Evolutionary conservation across 1,139 yeast genomes (phyloP), one percentile per base, ranked within the genome.

Genomic region (Schwanniomyces etchellsii): DNA sequence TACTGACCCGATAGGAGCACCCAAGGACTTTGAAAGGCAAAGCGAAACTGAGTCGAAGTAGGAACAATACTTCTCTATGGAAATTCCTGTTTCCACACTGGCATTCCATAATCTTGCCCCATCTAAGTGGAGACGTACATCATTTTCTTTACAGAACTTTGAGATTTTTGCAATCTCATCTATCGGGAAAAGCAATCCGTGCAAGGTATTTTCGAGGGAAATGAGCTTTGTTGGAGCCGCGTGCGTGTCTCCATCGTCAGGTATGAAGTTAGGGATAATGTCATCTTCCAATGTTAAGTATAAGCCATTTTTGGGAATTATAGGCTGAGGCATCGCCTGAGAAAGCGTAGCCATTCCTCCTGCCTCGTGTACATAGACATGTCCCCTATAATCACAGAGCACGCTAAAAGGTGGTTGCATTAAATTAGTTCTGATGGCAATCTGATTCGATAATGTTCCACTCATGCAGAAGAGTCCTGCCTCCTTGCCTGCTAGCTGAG

Each of bases 91-190:
- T 20, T 47, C 70, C 2, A 46, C 68, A 26, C 60, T 54, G 1
- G 72, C 73, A 37, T 67, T 64, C 71, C 72, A 66, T 31, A 67
- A 53, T 28, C 74, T 48, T 3, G 74, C 74, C 5, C 74, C 74
- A 40, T 67, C 73, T 33, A 66, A 52, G 39, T 66, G 72, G 27
- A 67, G 47, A 29, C 49, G 52, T 15, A 64, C 57, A 35, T 56
- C 50, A 35, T 64, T 55, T 5, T 40, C 43, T 29, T 46, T 48
- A 38, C 69, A 62, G 37, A 64, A 67, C n/a, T 40, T 43, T 14
- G 65, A 48, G 32, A 67, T 66, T 34, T 50, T 55, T 31, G 43
- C 44, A 31, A 67, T 62, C 37, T 67, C 74, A 11, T 60, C 69
- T 13, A 66, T 31, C 2, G 74, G 73, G 40, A 53, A 57, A 13